A percentile compares a stretch with the other conserved stretches of the same genome.
Conservation (phyloP, 169 alveolate genomes). For the Perkinsus chesapeaki region DNA sequence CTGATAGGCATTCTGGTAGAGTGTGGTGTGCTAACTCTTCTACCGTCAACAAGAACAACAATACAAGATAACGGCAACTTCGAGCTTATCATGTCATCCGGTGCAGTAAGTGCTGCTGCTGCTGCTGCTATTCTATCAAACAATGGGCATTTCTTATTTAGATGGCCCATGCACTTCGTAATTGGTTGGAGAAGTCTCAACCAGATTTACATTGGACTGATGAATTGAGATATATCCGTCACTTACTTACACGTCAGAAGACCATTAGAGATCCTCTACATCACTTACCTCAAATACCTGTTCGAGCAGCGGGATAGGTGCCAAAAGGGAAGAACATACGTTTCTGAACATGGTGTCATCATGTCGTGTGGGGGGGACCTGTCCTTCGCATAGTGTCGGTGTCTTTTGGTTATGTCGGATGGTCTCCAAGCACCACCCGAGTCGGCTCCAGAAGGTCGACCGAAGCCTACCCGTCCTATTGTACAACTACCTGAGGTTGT, state of each 20-base stretch:
- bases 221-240: not conserved
- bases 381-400: too few relatives aligned
- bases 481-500: constrained; percentile 71
- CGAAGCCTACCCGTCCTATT: constrained; percentile 34
- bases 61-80: too few relatives aligned
- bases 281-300: not conserved
- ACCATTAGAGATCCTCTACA: not conserved
- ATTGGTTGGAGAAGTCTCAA: not conserved
- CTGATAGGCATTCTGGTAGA: not conserved
- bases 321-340: not conserved
- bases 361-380: too few relatives aligned
- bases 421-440: too few relatives aligned
- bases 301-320: too few relatives aligned
- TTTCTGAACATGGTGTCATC: too few relatives aligned
- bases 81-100: not conserved
- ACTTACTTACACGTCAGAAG: not conserved
- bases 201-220: not conserved
- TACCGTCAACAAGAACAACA: not conserved
- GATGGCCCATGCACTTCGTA: not conserved
- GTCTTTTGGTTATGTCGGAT: too few relatives aligned
- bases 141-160: too few relatives aligned
- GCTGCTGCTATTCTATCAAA: not conserved
- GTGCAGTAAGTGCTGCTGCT: not conserved
- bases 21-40: not conserved
- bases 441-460: too few relatives aligned